phyloP scores from a whole-genome alignment of 2,329 filamentous ascomycete genomes.

The Exophiala alcalophila region DNA sequence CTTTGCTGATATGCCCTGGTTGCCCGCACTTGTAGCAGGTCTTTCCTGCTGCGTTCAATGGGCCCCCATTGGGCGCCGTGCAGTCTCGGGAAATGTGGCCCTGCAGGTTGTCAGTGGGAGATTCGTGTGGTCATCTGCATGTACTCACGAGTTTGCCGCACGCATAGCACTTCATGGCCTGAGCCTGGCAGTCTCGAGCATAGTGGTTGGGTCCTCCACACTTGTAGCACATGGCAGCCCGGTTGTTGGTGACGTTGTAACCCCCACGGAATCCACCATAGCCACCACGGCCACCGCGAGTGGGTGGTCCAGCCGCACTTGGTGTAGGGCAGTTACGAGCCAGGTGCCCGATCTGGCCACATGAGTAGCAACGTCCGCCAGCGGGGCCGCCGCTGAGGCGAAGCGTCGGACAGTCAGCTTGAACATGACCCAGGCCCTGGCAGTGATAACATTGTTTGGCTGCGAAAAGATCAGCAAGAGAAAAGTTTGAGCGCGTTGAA shows the following conservation, averaged over 20 bases:
- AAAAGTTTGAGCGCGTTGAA: not conserved
- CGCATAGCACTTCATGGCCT: conserved; percentile 98
- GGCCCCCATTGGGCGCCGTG: conserved; percentile 92
- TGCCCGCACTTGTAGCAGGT: conserved; percentile 98
- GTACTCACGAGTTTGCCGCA: conserved; percentile 75
- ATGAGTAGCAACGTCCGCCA: conserved; percentile 93
- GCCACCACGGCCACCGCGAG: conserved; percentile 66
- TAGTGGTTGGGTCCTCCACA: conserved; percentile 91
- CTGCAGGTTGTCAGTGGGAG: conserved; percentile 30
- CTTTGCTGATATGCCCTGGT: conserved; percentile 91
- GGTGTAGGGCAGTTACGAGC: conserved; percentile 84
- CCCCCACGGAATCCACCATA: conserved; percentile 67
- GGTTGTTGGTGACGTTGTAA: conserved; percentile 53
- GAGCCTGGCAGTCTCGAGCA: conserved; percentile 95
- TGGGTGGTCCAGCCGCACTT: conserved; percentile 61
- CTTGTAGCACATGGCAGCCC: conserved; percentile 66
- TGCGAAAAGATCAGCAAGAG: conserved; percentile 34
- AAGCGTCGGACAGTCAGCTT: conserved; percentile 97
- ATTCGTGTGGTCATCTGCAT: not conserved
- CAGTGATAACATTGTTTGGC: conserved; percentile 99
- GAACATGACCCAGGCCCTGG: conserved; percentile 95
- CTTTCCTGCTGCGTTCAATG: conserved; percentile 93
- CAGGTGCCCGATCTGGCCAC: conserved; percentile 87
- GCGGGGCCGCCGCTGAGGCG: conserved; percentile 77
- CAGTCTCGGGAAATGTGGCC: conserved; percentile 94